phyloP scores from a whole-genome alignment of 2,329 filamentous ascomycete genomes.

The Hortaea sp. region DNA sequence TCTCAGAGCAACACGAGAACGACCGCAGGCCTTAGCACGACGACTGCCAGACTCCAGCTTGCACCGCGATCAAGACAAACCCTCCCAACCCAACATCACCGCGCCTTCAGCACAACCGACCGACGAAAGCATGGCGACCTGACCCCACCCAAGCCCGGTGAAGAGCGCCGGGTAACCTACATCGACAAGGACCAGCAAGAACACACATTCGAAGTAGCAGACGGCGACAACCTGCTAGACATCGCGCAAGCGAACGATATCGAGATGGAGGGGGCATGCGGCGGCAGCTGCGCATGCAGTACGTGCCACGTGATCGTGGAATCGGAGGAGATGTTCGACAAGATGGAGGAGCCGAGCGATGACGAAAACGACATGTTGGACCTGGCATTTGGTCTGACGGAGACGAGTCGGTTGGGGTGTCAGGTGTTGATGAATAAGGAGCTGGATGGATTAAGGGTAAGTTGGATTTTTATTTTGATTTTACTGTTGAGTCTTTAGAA shows the following conservation, averaged over 20 bases:
- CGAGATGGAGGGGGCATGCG: constrained; percentile 97
- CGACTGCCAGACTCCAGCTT: neutral
- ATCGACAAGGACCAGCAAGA: constrained; percentile 78
- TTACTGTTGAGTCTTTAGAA: neutral
- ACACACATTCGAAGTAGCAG: constrained; percentile 67
- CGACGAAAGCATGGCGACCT: constrained; percentile 64
- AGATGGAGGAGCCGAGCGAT: constrained; percentile 37
- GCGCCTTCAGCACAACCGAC: constrained; percentile 41
- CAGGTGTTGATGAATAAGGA: constrained; percentile 89
- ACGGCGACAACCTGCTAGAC: constrained; percentile 84
- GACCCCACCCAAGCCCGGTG: constrained; percentile 72
- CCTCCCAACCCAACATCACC: neutral
- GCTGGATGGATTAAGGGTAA: constrained; percentile 71
- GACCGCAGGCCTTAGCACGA: neutral
- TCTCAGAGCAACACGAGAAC: neutral
- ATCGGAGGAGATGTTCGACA: constrained; percentile 49
- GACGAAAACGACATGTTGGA: constrained; percentile 77
- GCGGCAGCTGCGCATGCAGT: constrained; percentile 85
- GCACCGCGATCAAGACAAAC: neutral
- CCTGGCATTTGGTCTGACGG: constrained; percentile 78
- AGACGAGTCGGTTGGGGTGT: constrained; percentile 75
- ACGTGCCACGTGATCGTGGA: constrained; percentile 85
- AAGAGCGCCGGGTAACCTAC: constrained; percentile 87
- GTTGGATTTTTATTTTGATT: constrained; percentile 1
- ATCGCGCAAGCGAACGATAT: constrained; percentile 91